These are phyloP conservation scores for Bruguiera parviflora DNA, from an alignment of 345 rosid genomes.

Conservation along the genomic window DNA sequence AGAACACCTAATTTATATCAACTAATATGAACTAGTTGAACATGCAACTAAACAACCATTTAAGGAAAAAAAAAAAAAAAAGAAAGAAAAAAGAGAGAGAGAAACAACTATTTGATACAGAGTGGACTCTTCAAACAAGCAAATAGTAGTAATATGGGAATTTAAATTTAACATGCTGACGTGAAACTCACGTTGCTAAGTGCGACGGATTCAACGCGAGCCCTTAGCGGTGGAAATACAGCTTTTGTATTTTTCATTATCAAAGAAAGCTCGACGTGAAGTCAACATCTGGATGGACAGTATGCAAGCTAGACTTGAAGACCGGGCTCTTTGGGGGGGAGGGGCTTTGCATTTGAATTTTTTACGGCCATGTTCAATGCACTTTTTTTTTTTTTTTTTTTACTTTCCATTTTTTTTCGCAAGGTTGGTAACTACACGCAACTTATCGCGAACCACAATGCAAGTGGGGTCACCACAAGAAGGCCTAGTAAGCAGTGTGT, in stretches of 20 bases:
- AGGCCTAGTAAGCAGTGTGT: too few species aligned
- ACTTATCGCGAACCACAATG: too few species aligned
- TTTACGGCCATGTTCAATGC: too few species aligned
- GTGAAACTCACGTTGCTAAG: not conserved
- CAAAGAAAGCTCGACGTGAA: conserved; percentile 2
- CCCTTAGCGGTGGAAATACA: not conserved
- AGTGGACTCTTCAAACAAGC: not conserved
- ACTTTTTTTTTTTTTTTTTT: too few species aligned
- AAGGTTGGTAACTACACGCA: too few species aligned
- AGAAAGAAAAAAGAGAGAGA: too few species aligned
- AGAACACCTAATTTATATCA: not conserved
- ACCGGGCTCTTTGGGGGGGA: too few species aligned
- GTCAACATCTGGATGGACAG: conserved; percentile 23
- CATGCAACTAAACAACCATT: not conserved
- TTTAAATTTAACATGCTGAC: not conserved
- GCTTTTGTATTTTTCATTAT: too few species aligned
- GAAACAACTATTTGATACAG: too few species aligned
- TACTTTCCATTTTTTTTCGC: too few species aligned
- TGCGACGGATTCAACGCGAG: not conserved
- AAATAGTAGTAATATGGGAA: not conserved
- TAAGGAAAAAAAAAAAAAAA: not conserved
- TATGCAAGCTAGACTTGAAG: not conserved
- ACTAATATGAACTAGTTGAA: too few species aligned
- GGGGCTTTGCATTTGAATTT: conserved; percentile 23
- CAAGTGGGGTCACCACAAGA: too few species aligned